Percentiles rank a stretch among this genome's conserved stretches.
Conservation (phyloP, 2,329 filamentous ascomycete genomes). For the Immersiporthe knoxdaviesiana region DNA sequence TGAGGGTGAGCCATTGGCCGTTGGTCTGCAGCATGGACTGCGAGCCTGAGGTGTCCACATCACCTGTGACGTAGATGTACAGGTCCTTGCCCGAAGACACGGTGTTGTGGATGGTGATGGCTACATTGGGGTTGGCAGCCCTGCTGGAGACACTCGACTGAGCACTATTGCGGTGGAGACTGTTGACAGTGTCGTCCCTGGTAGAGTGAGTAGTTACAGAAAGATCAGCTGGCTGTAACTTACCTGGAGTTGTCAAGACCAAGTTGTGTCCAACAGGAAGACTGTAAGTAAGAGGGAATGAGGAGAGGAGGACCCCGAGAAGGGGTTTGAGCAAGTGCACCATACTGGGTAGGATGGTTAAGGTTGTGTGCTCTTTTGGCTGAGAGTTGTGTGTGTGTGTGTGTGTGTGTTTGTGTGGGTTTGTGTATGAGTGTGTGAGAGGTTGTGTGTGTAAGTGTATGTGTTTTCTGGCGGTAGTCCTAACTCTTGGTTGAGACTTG, state of each 20-base stretch:
- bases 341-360: not conserved
- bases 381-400: not conserved
- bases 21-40: slow-evolving; percentile 4
- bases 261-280: not conserved
- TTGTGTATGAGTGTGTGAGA: no score
- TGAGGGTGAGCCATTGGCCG: not conserved
- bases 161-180: not conserved
- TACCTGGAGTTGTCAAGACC: not conserved
- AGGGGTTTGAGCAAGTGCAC: not conserved
- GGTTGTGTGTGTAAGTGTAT: no score
- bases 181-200: not conserved
- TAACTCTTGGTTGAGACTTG: no score
- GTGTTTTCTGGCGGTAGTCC: no score
- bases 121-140: slow-evolving; percentile 1
- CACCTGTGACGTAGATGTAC: not conserved
- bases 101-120: slow-evolving; percentile 4
- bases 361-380: not conserved
- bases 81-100: not conserved
- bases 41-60: not conserved
- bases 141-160: not conserved
- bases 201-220: not conserved
- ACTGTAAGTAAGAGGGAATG: not conserved
- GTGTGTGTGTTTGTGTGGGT: not conserved
- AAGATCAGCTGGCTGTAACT: not conserved
- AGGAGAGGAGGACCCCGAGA: not conserved